Evolutionary conservation across 164 flowering plant genomes (phyloP), one percentile per base, ranked within the genome.

Genomic region (Tinospora cordifolia): DNA sequence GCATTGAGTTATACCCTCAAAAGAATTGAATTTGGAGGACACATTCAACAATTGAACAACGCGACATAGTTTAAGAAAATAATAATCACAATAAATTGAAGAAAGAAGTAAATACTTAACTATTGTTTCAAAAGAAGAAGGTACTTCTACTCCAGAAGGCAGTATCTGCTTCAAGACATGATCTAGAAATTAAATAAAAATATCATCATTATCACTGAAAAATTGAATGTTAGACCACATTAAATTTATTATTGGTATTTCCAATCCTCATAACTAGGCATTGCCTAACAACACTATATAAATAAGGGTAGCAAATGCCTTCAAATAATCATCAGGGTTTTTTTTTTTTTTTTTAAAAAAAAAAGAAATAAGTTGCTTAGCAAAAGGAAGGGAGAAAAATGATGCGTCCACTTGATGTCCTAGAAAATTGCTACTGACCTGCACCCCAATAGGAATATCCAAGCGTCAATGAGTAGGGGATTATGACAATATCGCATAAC

Each of bases 71-170:
- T 40, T 47, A 27, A 3, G 30, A 66, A 15, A 14, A 30, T 30
- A 36, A 9, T 6, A 65, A 62, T 24, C 10, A 27, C 3, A 24
- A 47, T 41, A 10, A 0, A 51, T 63, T 9, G 71, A 46, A 67
- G 12, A 44, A 14, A 26, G 15, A 46, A 30, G 39, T 41, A 2
- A 78, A 76, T 79, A 89, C 97, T 90, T 86, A 95, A 86, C 99
- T 87, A 95, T 87, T 74, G 99, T 92, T 79, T 92, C 99, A 83
- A 95, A 95, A 67, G 99, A 92, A 67, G 99, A 87, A 62, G 96
- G 99, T 26, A 87, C 91, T 79, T 91, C 98, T 70, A 87, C 87
- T 75, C 92, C 97, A 72, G 82, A 68, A 22, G 99, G 99, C 57
- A 95, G 83, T 77, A 95, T 84, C 80, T 92, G 94, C 92, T 88